Percentiles rank a stretch among this genome's conserved stretches.
Evolutionary conservation across 2,329 filamentous ascomycete genomes (phyloP).

Genomic region (Biscogniauxia sp.): DNA sequence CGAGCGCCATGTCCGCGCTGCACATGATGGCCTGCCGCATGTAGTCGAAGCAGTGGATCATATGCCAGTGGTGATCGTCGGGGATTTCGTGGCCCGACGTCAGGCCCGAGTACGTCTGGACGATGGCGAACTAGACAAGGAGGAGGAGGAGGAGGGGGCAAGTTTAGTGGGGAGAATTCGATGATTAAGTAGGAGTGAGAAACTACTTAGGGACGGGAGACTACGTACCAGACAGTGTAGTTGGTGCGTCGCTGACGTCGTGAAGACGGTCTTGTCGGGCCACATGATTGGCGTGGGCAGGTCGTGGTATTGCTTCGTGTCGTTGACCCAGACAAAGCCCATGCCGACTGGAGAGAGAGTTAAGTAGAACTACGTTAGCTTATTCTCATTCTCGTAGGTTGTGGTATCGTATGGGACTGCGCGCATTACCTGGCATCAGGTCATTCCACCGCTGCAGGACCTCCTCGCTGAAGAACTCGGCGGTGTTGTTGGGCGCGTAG

Average conservation of each 20-base stretch:
- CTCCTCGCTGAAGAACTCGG: slow-evolving; percentile 39
- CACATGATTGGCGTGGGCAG: slow-evolving; percentile 32
- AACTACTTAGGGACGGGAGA: too few relatives aligned
- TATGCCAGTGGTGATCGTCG: slow-evolving; percentile 46
- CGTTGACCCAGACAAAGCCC: slow-evolving; percentile 35
- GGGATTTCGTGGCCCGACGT: slow-evolving; percentile 38
- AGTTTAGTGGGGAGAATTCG: slow-evolving; percentile 9
- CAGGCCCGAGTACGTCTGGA: slow-evolving; percentile 43
- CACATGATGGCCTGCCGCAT: slow-evolving; percentile 47
- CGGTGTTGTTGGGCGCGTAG: slow-evolving; percentile 38
- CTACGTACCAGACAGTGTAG: slow-evolving; percentile 38
- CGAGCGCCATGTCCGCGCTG: slow-evolving; percentile 43
- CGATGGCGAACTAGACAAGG: slow-evolving; percentile 35
- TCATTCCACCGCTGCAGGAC: slow-evolving; percentile 39
- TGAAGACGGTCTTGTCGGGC: slow-evolving; percentile 37
- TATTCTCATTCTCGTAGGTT: not conserved
- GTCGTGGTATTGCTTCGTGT: slow-evolving; percentile 30
- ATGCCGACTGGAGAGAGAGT: slow-evolving; percentile 30
- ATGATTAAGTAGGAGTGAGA: too few relatives aligned
- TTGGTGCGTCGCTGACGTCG: slow-evolving; percentile 41
- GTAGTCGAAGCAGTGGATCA: slow-evolving; percentile 49
- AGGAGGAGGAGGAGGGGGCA: not conserved
- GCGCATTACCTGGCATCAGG: slow-evolving; percentile 37
- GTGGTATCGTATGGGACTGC: slow-evolving; percentile 1
- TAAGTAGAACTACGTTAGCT: not conserved